These are phyloP conservation scores for Sclerotinia minor DNA, from an alignment of 2,329 filamentous ascomycete genomes.

Conservation along the genomic window DNA sequence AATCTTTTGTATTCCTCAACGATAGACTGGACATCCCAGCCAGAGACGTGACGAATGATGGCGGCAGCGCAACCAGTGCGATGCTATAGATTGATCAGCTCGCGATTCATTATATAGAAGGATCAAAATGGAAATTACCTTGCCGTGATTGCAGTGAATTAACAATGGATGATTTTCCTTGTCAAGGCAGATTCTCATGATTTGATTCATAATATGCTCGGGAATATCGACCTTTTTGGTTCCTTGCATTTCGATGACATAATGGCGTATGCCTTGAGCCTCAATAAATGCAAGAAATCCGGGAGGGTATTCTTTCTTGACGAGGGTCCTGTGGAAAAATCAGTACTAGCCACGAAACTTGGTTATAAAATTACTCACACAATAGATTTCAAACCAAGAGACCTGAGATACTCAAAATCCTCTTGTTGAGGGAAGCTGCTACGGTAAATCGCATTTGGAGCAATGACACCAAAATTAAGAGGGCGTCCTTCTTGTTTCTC, in stretches of 20 bases:
- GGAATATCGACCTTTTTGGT: conserved; percentile 81
- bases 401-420: conserved; percentile 69
- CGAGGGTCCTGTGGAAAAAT: conserved; percentile 54
- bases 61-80: conserved; percentile 88
- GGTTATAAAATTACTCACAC: conserved; percentile 54
- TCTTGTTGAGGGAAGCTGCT: conserved; percentile 74
- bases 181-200: conserved; percentile 71
- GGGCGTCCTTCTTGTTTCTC: conserved; percentile 46
- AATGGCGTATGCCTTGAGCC: conserved; percentile 67
- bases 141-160: conserved; percentile 92
- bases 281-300: conserved; percentile 63
- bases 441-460: conserved; percentile 69
- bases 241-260: conserved; percentile 76
- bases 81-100: conserved; percentile 54
- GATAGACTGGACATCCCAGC: conserved; percentile 63
- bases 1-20: conserved; percentile 73
- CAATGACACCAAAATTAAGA: conserved; percentile 74
- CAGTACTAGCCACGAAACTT: conserved; percentile 19
- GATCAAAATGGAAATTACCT: conserved; percentile 43
- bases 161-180: conserved; percentile 75
- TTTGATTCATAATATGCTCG: conserved; percentile 64
- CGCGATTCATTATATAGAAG: background rate
- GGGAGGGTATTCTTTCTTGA: conserved; percentile 59
- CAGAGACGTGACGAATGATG: conserved; percentile 70
- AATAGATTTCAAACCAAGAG: conserved; percentile 73